Evolutionary conservation across 345 rosid species (phyloP), one percentile per base, ranked within the genome.

Genomic region (Punica granatum): DNA sequence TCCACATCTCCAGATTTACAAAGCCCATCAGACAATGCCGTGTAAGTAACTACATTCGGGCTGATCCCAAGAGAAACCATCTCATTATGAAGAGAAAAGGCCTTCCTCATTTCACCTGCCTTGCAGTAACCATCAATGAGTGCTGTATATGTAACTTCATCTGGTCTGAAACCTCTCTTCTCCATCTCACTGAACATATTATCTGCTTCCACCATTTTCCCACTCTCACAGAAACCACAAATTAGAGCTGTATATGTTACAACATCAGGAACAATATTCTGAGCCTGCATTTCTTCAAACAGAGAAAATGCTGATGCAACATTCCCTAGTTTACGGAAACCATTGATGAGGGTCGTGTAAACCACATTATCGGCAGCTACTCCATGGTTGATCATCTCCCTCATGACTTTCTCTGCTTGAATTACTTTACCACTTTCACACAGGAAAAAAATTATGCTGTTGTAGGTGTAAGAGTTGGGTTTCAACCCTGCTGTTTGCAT

Each of bases 81-180:
- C 76, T 84, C 84, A 69, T 90, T 90, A 74, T 93, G 98, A 66
- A 84, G 82, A 28, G 73, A 77, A 75, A 93, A 90, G 23, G 94
- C 98, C 73, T 85, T 83, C 63, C 77, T 85, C 34, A 86, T 75
- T 68, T 86, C 83, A 62, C 90, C 90, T 36, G 83, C 81, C 78
- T 87, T 90, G 84, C 97, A 85, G 64, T 82, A 87, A 67, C 98
- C 97, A 85, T 89, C 88, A 62, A 93, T 85, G 65, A 93, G 86
- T 75, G 87, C 79, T 11, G 96, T 87, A 73, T 80, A 90, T 13
- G 90, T 78, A 80, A 93, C 65, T 78, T 77, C 87, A 78, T 93
- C 98, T 6, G 96, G 92, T 68, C 81, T 72, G 66, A 87, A 69
- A 42, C 88, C 90, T 75, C 76, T 73, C 6, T 71, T 66, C 71